Percentiles rank a stretch among this genome's conserved stretches.
These are phyloP conservation scores for Mycosphaerelloides madeirae DNA, from an alignment of 2,329 filamentous ascomycete species.

Conservation along the genomic window DNA sequence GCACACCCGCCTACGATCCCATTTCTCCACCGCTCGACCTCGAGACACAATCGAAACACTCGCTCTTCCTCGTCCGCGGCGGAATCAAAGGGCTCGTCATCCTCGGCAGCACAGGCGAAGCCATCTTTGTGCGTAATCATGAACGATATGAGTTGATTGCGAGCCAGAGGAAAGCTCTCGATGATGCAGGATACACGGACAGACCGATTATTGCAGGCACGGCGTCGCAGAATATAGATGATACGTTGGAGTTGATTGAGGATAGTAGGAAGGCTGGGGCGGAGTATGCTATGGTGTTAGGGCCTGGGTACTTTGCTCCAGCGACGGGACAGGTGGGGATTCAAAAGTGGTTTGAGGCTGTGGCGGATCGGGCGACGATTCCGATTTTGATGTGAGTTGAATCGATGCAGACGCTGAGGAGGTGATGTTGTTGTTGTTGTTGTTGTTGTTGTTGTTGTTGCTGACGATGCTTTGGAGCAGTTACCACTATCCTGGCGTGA, in stretches of 20 bases:
- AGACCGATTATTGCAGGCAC: constrained; percentile 61
- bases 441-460: neutral
- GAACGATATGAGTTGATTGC: constrained; percentile 54
- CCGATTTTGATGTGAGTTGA: constrained; percentile 55
- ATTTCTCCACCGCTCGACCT: constrained; percentile 53
- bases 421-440: neutral
- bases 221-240: constrained; percentile 57
- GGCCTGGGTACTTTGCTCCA: constrained; percentile 61
- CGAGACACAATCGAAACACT: constrained; percentile 54
- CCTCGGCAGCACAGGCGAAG: constrained; percentile 61
- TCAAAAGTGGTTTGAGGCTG: constrained; percentile 55
- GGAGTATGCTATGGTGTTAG: constrained; percentile 59
- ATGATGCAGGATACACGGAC: constrained; percentile 52
- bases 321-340: constrained; percentile 56
- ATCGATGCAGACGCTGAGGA: no score
- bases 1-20: constrained; percentile 40
- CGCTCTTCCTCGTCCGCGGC: constrained; percentile 55
- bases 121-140: constrained; percentile 56
- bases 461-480: constrained; percentile 28
- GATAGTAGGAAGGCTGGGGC: constrained; percentile 55
- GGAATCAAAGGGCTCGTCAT: constrained; percentile 60
- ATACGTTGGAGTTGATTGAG: constrained; percentile 54
- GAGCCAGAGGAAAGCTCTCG: constrained; percentile 53
- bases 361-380: constrained; percentile 57
- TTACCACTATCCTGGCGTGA: constrained; percentile 64